Percentiles rank a stretch among this genome's conserved stretches.
Evolutionary conservation across 1,284 basidiomycete species (phyloP).

Genomic region (Meripilus lineatus): DNA sequence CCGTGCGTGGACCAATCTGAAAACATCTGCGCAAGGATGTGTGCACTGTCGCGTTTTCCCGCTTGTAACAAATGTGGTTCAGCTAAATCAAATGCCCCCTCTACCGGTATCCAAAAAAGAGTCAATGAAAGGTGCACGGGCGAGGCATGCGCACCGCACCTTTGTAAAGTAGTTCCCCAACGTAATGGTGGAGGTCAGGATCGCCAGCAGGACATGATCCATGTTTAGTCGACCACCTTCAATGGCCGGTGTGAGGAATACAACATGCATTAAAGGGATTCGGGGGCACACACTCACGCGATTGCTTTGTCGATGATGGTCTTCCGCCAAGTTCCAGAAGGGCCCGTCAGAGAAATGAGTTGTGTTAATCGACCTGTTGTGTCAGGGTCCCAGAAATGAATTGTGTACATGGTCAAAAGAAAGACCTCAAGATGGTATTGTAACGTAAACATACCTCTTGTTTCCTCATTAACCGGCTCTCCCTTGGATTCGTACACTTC

Average conservation of each 20-base stretch:
- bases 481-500: conserved; percentile 76
- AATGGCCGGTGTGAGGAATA: not conserved
- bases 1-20: conserved; percentile 65
- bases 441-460: conserved; percentile 53
- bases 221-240: conserved; percentile 77
- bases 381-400: too few relatives aligned
- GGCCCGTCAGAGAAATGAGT: conserved; percentile 72
- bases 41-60: conserved; percentile 83
- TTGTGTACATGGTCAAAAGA: not conserved
- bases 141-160: conserved; percentile 41
- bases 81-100: conserved; percentile 68
- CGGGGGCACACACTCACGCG: conserved; percentile 45
- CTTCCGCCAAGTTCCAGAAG: conserved; percentile 77
- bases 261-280: not conserved
- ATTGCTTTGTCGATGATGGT: conserved; percentile 75
- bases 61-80: conserved; percentile 80
- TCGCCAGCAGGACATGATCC: conserved; percentile 82
- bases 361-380: conserved; percentile 77
- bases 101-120: conserved; percentile 34
- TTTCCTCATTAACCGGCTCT: conserved; percentile 65
- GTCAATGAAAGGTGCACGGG: conserved; percentile 1
- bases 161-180: conserved; percentile 85
- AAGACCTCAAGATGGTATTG: not conserved
- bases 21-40: conserved; percentile 81
- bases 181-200: conserved; percentile 78